Base-by-base conservation (phyloP, 2,329 filamentous ascomycete genomes). In the Metarhizium robertsii region DNA sequence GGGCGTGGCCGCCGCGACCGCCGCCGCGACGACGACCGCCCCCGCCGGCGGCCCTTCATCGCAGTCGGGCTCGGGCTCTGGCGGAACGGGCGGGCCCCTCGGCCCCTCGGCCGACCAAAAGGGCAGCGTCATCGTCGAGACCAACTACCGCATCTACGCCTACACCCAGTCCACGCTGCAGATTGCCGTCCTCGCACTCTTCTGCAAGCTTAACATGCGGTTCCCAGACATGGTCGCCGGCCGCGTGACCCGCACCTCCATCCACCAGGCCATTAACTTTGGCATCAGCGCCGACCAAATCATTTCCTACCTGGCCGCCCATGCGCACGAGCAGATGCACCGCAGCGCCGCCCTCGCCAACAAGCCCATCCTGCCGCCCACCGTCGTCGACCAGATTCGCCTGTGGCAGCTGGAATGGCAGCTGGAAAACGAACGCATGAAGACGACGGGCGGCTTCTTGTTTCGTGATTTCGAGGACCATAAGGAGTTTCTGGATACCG, bases 361-460 rank as follows among this genome's bases (percentile, higher is more conserved):
- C 64, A 78, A 78, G 59, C 88, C 92, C 2, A 83, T 96, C 16
- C 79, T 99, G 2, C 94, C 95, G 1, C 92, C 94, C 0, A 97
- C 95, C 0, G 94, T 99, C 16, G 90, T 96, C 60, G 94, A 99
- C 71, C 94, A 99, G 75, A 96, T 99, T 65, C 82, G 92, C 2
- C 82, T 99, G 20, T 99, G 94, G 94, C 92, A 99, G 75, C 85
- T 97, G 53, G 94, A 99, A 71, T 99, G 94, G 94, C 92, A 99
- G 75, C 85, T 97, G 53, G 94, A 99, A 71, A 91, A 92, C 60
- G 94, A 99, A 74, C 83, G 94, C 52, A 95, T 99, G 82, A 88
- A 88, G 69, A 84, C 88, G 1, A 90, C 85, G 5, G 75, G 80
- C 1, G 94, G 94, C 0, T 97, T 90, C 68, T 70, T 97, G 32